Base-by-base conservation (phyloP, 1,139 yeast species). In the Protomyces inouyei region DNA sequence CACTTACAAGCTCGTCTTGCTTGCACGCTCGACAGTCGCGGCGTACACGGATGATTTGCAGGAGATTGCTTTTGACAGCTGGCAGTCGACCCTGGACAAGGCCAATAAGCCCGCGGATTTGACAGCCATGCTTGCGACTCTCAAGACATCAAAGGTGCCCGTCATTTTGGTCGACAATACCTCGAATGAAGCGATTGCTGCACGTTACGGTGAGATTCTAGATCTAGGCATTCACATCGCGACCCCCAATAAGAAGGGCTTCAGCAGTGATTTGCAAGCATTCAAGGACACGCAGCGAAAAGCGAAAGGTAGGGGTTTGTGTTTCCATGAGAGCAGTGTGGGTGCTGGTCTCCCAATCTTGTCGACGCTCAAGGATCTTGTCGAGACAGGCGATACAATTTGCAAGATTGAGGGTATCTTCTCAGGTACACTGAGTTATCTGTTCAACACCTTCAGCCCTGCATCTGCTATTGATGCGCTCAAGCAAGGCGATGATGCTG, bases 301-400 rank as follows among this genome's bases (percentile, higher is more conserved):
- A 21, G 48, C 23, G 48, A 21, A n/a, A 10, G 48, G 48, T 0
- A n/a, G 48, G n/a, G 75, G 78, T 51, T 80, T 92, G 69, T 96
- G 91, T 55, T 92, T 90, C 80, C 98, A 93, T 74, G 98, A 95
- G 80, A 95, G 98, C 61, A 89, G 98, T n/a, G 98, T 93, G 65
- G 98, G 98, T 73, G 98, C 98, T 52, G 99, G 98, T 65, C 82
- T 95, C 74, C 99, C 99, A 67, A 85, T 93, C 69, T 85, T 93
- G 71, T 86, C 91, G 59, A 89, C 97, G 64, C 80, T 93, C 73
- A 87, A 85, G 73, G 98, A 93, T 75, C 81, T 93, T 76, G 81
- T 93, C 57, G 82, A 83, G 68, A 93, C 98, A 64, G 98, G 98
- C 69, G 98, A 93, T 76, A 85, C 89, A 77, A 84, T 95, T 67